Evolutionary conservation across 768 basidiomycete genomes (phyloP).

Genomic region (Mycena pura): DNA sequence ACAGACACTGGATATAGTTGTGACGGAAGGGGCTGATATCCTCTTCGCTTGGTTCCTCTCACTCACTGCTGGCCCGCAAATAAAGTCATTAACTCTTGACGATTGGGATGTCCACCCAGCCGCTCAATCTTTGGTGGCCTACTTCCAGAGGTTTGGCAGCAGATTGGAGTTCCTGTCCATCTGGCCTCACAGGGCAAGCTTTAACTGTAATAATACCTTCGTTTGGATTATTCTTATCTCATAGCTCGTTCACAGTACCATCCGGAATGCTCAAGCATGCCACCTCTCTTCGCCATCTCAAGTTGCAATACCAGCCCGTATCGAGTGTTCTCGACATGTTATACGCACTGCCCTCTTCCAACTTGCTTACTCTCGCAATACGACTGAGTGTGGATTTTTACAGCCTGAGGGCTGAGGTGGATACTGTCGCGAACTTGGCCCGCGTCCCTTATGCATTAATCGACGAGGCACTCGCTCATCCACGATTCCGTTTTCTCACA

Average conservation of each 20-base stretch:
- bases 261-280: not conserved
- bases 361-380: not conserved
- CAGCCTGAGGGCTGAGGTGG: not conserved
- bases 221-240: not conserved
- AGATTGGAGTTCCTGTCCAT: not conserved
- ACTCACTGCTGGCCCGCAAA: not conserved
- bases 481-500: not conserved
- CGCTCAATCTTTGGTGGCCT: not conserved
- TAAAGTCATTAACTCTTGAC: not conserved
- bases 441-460: constrained; percentile 1
- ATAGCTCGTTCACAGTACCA: not conserved
- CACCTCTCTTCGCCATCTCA: not conserved
- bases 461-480: constrained; percentile 1
- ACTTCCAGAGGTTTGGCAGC: not conserved
- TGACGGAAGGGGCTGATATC: not conserved
- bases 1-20: not conserved
- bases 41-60: constrained; percentile 1
- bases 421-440: not conserved
- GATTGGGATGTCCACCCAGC: not conserved
- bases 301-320: not conserved
- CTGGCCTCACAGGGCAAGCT: not conserved
- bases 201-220: not conserved
- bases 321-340: not conserved
- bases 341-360: not conserved
- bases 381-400: not conserved